These are phyloP conservation scores for Trichoderma polysporum DNA, from an alignment of 2,329 filamentous ascomycete species.

Conservation along the genomic window DNA sequence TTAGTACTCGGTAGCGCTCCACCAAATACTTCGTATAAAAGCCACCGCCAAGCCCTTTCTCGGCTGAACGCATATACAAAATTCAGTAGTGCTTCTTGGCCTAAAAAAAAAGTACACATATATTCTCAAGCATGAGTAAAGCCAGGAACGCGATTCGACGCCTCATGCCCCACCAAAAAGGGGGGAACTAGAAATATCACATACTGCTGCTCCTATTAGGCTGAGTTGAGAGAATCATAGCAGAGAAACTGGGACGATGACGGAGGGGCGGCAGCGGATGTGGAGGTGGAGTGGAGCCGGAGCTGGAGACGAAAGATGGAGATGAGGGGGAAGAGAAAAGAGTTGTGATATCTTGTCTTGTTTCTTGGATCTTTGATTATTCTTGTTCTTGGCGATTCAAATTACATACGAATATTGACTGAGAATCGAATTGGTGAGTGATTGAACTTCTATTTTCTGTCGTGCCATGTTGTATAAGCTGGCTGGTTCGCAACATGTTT, in stretches of 20 bases:
- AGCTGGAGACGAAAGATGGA: constrained; percentile 1
- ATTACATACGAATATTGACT: too few species aligned
- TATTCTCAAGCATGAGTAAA: constrained; percentile 12
- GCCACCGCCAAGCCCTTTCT: too few species aligned
- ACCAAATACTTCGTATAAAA: too few species aligned
- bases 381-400: background rate
- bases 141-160: constrained; percentile 2
- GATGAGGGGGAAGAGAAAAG: background rate
- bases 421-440: background rate
- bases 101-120: too few species aligned
- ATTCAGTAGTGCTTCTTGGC: too few species aligned
- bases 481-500: background rate
- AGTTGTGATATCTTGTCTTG: background rate
- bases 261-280: constrained; percentile 6
- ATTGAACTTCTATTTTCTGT: background rate
- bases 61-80: too few species aligned
- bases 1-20: too few species aligned
- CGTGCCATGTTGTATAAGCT: background rate
- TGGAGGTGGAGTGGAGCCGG: constrained; percentile 15
- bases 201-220: background rate
- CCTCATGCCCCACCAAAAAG: background rate
- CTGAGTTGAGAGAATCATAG: background rate
- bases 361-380: background rate
- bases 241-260: constrained; percentile 3
- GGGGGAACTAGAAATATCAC: background rate